These are phyloP conservation scores for Cucurbita moschata DNA, from an alignment of 306 rosid genomes.

Conservation along the genomic window DNA sequence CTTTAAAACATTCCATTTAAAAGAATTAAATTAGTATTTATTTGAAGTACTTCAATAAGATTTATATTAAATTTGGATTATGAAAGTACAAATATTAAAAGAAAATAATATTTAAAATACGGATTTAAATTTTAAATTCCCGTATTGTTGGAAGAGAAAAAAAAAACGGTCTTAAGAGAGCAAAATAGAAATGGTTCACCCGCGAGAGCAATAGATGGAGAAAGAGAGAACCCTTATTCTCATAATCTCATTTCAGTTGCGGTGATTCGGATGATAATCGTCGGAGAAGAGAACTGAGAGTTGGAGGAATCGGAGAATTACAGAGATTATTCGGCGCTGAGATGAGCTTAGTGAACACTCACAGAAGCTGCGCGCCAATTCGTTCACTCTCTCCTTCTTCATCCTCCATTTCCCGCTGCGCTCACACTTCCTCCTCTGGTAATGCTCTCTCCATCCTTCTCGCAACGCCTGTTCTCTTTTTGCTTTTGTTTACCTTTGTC, in stretches of 20 bases:
- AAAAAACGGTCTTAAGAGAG: no score
- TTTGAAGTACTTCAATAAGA: no score
- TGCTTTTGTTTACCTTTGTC: neutral
- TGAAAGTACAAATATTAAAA: no score
- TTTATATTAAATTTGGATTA: no score
- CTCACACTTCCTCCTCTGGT: slow-evolving; percentile 34
- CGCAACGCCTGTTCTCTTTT: neutral
- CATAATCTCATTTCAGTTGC: neutral
- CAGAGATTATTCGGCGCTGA: neutral
- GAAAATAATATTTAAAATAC: no score
- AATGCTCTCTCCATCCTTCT: neutral
- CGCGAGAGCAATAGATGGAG: no score
- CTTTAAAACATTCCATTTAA: no score
- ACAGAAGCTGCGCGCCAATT: slow-evolving; percentile 8
- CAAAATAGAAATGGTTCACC: no score
- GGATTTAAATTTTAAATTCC: no score
- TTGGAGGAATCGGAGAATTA: neutral
- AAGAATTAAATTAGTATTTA: no score
- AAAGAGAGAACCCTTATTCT: neutral
- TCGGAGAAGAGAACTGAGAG: neutral
- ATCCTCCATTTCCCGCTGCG: slow-evolving; percentile 18
- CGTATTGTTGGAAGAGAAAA: no score
- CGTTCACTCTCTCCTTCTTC: slow-evolving; percentile 20
- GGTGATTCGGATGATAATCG: neutral
- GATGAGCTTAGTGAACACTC: slow-evolving; percentile 28